Conservation (phyloP, 2,329 filamentous ascomycete genomes). For the Cladosporium cucumerinum region DNA sequence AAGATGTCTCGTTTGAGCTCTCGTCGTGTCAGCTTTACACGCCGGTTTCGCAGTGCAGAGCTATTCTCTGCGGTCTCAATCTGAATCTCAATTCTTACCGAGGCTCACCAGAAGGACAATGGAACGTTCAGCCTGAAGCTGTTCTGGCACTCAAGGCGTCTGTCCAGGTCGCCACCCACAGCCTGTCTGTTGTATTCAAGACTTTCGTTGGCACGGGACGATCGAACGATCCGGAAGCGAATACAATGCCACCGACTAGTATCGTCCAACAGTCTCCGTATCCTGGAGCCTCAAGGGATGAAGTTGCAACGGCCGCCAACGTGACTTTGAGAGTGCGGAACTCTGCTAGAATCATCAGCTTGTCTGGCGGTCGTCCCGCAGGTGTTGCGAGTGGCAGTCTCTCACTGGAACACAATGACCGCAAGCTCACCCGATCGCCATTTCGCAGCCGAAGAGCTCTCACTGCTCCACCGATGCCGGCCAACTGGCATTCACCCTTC, state of each 20-base stretch:
- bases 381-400: not conserved
- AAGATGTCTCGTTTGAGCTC: not conserved
- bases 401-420: not conserved
- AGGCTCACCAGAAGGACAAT: not conserved
- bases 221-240: not conserved
- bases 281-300: not conserved
- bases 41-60: not conserved
- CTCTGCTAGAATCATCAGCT: not conserved
- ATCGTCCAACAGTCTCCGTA: not conserved
- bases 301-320: not conserved
- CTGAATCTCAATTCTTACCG: not conserved
- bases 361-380: not conserved
- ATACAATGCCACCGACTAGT: not conserved
- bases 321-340: not conserved
- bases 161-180: not conserved
- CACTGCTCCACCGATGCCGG: not conserved
- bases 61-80: slow-evolving; percentile 3
- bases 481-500: not conserved
- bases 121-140: not conserved
- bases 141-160: slow-evolving; percentile 4
- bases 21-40: not conserved
- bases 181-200: not conserved
- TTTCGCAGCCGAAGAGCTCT: not conserved
- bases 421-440: not conserved
- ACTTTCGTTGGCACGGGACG: not conserved